These are phyloP conservation scores for Cladophialophora immunda DNA, from an alignment of 2,329 filamentous ascomycete genomes.

Conservation along the genomic window DNA sequence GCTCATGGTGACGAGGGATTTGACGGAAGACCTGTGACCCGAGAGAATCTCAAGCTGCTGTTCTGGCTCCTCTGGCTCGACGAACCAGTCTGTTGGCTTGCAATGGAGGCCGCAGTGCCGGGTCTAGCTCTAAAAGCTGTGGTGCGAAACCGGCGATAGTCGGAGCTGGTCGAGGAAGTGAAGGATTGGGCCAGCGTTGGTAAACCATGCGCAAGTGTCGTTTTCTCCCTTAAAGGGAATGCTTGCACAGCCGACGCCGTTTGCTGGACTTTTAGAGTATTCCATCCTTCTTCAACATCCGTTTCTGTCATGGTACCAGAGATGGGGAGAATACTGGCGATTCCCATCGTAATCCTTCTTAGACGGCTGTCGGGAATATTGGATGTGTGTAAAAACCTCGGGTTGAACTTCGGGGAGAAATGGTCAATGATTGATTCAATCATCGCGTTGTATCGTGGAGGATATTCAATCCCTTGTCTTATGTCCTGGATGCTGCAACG, in stretches of 20 bases:
- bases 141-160: not conserved
- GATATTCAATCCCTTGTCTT: not conserved
- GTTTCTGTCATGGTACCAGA: too few species aligned
- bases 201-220: not conserved
- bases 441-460: not conserved
- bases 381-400: accelerated
- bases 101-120: not conserved
- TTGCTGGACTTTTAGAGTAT: not conserved
- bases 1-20: not conserved
- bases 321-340: too few species aligned
- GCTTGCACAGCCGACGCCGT: too few species aligned
- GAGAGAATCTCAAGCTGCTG: not conserved
- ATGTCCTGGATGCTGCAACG: not conserved
- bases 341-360: not conserved
- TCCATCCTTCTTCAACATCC: too few species aligned
- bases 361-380: not conserved
- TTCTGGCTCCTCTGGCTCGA: not conserved
- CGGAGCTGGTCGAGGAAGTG: not conserved
- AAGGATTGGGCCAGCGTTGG: not conserved
- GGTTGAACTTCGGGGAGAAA: not conserved
- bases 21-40: not conserved
- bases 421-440: not conserved
- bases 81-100: not conserved
- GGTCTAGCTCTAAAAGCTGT: not conserved
- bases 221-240: not conserved